Conservation (phyloP, 2,329 filamentous ascomycete species). For the Colletotrichum sp. region DNA sequence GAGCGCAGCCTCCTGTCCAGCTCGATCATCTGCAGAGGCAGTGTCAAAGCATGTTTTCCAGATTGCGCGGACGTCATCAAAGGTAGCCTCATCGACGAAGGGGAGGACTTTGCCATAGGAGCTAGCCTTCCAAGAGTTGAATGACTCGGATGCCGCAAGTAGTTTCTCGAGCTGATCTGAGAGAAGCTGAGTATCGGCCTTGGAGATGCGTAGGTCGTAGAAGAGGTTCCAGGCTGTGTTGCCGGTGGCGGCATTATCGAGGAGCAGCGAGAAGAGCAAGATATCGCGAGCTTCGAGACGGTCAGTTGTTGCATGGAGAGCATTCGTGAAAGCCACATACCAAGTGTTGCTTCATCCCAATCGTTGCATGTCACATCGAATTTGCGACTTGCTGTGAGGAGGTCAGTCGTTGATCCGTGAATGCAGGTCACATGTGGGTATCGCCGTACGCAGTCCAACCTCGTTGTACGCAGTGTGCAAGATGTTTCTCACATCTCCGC, state of each 20-base stretch:
- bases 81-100: conserved; percentile 54
- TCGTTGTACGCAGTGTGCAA: conserved; percentile 57
- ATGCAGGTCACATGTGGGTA: conserved; percentile 25
- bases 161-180: conserved; percentile 40
- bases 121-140: conserved; percentile 48
- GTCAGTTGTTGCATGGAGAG: background rate
- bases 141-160: conserved; percentile 36
- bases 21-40: background rate
- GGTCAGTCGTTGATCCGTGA: background rate
- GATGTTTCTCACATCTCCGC: conserved; percentile 61
- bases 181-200: conserved; percentile 39
- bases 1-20: background rate
- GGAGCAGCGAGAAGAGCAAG: conserved; percentile 54
- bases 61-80: conserved; percentile 31
- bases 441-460: conserved; percentile 36
- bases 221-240: conserved; percentile 58
- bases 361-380: conserved; percentile 65
- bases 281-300: conserved; percentile 55
- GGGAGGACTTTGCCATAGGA: conserved; percentile 48
- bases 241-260: conserved; percentile 36
- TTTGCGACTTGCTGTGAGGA: conserved; percentile 37
- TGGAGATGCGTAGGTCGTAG: conserved; percentile 55
- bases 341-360: conserved; percentile 51
- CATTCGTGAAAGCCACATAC: conserved; percentile 34
- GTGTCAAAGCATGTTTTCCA: conserved; percentile 3